phyloP scores from a whole-genome alignment of 108 stramenopile genomes.

The Cyclotella kingstonii region DNA sequence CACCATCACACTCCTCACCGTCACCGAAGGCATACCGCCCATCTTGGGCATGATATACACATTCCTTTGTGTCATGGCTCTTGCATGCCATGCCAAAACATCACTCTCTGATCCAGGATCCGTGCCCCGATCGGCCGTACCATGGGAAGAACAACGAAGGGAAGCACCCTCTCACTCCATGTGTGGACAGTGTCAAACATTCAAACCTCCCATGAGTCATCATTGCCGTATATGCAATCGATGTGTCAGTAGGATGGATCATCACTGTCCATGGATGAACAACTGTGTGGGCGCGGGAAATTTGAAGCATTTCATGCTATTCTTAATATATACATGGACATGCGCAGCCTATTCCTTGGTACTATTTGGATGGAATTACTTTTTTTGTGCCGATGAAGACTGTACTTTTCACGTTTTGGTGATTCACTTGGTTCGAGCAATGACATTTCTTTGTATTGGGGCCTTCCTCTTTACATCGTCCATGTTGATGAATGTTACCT shows the following conservation, averaged over 20 bases:
- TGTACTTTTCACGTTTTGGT: slow-evolving; percentile 78
- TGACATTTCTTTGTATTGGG: slow-evolving; percentile 75
- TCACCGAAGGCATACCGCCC: slow-evolving; percentile 67
- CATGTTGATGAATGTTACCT: slow-evolving; percentile 85
- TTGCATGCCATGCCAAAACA: slow-evolving; percentile 90
- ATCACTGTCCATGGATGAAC: slow-evolving; percentile 99
- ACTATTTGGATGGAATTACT: slow-evolving; percentile 86
- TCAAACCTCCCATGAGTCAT: slow-evolving; percentile 94
- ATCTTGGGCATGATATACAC: slow-evolving; percentile 62
- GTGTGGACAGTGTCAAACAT: slow-evolving; percentile 95
- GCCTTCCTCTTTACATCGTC: slow-evolving; percentile 84
- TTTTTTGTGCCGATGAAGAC: slow-evolving; percentile 76
- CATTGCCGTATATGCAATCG: slow-evolving; percentile 98
- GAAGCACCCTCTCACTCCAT: slow-evolving; percentile 59
- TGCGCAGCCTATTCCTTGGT: slow-evolving; percentile 77
- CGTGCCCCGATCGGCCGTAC: slow-evolving; percentile 83
- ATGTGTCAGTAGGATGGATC: slow-evolving; percentile 97
- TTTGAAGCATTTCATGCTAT: slow-evolving; percentile 95
- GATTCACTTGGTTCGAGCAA: slow-evolving; percentile 77
- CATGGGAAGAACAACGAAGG: slow-evolving; percentile 72
- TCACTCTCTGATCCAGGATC: slow-evolving; percentile 95
- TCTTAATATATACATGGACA: slow-evolving; percentile 90
- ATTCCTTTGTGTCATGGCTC: slow-evolving; percentile 67
- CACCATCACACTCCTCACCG: slow-evolving; percentile 73
- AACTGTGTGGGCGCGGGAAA: slow-evolving; percentile 92